phyloP scores from a whole-genome alignment of 2,329 filamentous ascomycete genomes.

The Alternaria arborescens region DNA sequence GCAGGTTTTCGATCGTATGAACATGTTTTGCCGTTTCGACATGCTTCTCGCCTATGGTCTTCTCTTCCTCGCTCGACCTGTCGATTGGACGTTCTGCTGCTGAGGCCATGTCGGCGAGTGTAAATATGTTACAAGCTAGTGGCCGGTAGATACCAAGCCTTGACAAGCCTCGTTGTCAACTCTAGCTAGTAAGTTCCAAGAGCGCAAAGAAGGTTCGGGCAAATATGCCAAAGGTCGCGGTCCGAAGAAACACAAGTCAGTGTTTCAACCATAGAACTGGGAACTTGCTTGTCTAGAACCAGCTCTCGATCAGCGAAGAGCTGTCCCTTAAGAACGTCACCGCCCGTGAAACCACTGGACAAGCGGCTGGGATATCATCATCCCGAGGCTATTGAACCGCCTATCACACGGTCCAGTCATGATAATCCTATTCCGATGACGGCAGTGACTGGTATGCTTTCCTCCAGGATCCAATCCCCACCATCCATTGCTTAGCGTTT shows the following conservation, averaged over 20 bases:
- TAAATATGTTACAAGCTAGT: background rate
- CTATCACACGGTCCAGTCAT: slow-evolving; percentile 4
- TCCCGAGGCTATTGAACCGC: slow-evolving; percentile 25
- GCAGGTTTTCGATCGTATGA: slow-evolving; percentile 31
- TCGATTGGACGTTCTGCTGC: slow-evolving; percentile 31
- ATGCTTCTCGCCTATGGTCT: slow-evolving; percentile 21
- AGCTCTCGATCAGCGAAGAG: background rate
- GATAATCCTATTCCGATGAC: background rate
- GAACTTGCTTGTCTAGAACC: background rate
- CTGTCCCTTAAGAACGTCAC: slow-evolving; percentile 10
- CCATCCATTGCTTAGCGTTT: slow-evolving; percentile 20
- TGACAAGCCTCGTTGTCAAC: background rate
- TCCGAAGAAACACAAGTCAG: background rate
- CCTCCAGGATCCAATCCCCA: slow-evolving; percentile 15
- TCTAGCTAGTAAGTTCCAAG: background rate
- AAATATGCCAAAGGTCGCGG: background rate
- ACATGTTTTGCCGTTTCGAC: slow-evolving; percentile 17
- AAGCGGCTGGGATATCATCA: slow-evolving; percentile 14
- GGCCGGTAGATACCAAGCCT: background rate
- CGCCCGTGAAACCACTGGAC: background rate
- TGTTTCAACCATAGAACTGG: slow-evolving; percentile 4
- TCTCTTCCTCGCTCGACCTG: slow-evolving; percentile 33
- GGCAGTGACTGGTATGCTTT: background rate
- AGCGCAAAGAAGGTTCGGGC: background rate
- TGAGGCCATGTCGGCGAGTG: slow-evolving; percentile 27